Evolutionary conservation across 192 early-diverging fungal species (phyloP).

Genomic region (Podochytrium sp.): DNA sequence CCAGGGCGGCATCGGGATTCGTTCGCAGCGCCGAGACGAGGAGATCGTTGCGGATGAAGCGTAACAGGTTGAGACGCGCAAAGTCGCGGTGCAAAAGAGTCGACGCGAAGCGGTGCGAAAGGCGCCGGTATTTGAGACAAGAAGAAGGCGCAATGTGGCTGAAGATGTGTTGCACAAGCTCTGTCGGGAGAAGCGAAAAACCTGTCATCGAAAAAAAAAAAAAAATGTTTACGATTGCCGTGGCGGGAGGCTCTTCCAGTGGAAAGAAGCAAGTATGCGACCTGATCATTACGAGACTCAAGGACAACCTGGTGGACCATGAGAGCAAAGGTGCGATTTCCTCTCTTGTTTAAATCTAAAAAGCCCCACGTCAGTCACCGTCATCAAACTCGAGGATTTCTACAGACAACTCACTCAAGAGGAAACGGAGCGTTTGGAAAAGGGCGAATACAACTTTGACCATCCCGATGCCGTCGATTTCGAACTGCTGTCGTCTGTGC

Average conservation of each 20-base stretch:
- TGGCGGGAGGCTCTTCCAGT: constrained; percentile 54
- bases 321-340: not conserved
- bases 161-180: not conserved
- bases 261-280: constrained; percentile 57
- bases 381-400: constrained; percentile 43
- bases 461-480: constrained; percentile 77
- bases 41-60: not conserved
- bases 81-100: not conserved
- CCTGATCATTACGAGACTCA: constrained; percentile 38
- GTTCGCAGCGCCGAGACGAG: not conserved
- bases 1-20: not conserved
- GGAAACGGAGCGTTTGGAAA: constrained; percentile 15
- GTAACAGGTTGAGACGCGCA: not conserved
- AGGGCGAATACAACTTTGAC: constrained; percentile 52
- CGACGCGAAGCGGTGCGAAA: not conserved
- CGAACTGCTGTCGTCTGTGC: constrained; percentile 58
- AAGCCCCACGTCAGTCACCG: not conserved
- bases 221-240: constrained; percentile 34
- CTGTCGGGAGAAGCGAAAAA: not conserved
- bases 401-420: constrained; percentile 37
- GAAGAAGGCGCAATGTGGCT: not conserved
- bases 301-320: constrained; percentile 15
- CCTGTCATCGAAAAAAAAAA: too few species aligned
- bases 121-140: not conserved
- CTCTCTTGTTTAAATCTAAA: not conserved